Conservation (phyloP, 225 moss, liverwort and hornwort genomes). For the Neckera pumila region DNA sequence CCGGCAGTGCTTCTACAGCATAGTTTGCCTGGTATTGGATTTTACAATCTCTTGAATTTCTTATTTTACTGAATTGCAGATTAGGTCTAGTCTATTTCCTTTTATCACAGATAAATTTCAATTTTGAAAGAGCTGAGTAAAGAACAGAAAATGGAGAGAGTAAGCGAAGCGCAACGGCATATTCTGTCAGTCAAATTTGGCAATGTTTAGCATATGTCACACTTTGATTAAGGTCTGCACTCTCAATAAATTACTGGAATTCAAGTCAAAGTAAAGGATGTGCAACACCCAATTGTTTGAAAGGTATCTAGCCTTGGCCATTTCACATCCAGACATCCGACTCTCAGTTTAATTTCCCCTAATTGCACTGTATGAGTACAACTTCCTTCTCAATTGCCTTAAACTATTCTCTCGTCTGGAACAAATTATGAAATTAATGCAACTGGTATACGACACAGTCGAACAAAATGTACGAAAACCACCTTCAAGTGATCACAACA, state of each 20-base stretch:
- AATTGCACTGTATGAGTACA: too few relatives aligned
- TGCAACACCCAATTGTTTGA: neutral
- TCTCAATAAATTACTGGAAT: too few relatives aligned
- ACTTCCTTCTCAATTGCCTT: too few relatives aligned
- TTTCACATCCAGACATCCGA: too few relatives aligned
- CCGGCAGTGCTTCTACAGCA: neutral
- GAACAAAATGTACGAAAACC: too few relatives aligned
- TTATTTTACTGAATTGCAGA: accelerated
- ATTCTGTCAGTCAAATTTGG: too few relatives aligned
- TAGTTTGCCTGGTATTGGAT: neutral
- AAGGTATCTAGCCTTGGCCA: too few relatives aligned
- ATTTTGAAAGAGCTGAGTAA: neutral
- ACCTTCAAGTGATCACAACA: too few relatives aligned
- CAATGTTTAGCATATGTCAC: accelerated
- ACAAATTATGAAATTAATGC: too few relatives aligned
- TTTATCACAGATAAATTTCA: accelerated
- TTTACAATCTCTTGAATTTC: accelerated
- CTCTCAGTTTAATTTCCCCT: too few relatives aligned
- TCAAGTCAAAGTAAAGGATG: accelerated
- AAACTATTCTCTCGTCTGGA: too few relatives aligned
- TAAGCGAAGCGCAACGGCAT: accelerated
- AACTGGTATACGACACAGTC: too few relatives aligned
- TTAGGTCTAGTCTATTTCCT: accelerated
- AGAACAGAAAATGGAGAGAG: accelerated
- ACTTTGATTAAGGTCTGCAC: accelerated